Base-by-base conservation (phyloP, 768 basidiomycete species). In the Solioccasus polychromus region DNA sequence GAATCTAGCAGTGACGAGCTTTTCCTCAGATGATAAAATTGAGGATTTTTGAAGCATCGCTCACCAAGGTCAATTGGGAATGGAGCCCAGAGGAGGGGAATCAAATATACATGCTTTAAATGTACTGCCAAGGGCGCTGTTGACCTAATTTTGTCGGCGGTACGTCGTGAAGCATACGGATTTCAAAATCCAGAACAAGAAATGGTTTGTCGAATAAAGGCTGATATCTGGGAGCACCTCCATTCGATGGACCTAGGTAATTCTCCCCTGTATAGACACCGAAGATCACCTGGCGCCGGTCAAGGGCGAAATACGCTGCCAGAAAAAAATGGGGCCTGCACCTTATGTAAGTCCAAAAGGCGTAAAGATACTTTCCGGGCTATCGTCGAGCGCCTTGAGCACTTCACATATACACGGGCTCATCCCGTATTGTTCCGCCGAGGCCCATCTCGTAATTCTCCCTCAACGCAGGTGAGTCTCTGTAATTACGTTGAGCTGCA, bases 391-490 rank as follows among this genome's bases (percentile, higher is more conserved):
- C 25, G 24, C 17, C 38, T 25, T 8, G 14, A 34, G 24, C 7
- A 17, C 46, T 12, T 61, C 55, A 58, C 52, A 58, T 50, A 61
- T 55, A 60, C 47, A 12, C 31, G 29, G 22, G 12, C 28, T 19
- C 35, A 9, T 23, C 12, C 14, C 17, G 12, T 3, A 22, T n/a
- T 5, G 12, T n/a, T 29, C 15, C n/a, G n/a, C n/a, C n/a, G n/a
- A n/a, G n/a, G n/a, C n/a, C 46, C 30, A 25, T 24, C 12, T 30
- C 39, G 17, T 36, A n/a, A n/a, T 23, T 8, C 6, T 14, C 31
- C 24, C 14, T 6, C 4, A 31, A 35, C 22, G 18, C 35, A 42
- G 29, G 60, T 42, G 39, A 22, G 30, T 35, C 35, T 26, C 12
- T 17, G 18, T 23, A 19, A 39, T 25, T 34, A 17, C n/a, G 9